A percentile compares a stretch with the other conserved stretches of the same genome.
These are phyloP conservation scores for Diutina mesorugosa DNA, from an alignment of 1,139 yeast genomes.

Conservation along the genomic window DNA sequence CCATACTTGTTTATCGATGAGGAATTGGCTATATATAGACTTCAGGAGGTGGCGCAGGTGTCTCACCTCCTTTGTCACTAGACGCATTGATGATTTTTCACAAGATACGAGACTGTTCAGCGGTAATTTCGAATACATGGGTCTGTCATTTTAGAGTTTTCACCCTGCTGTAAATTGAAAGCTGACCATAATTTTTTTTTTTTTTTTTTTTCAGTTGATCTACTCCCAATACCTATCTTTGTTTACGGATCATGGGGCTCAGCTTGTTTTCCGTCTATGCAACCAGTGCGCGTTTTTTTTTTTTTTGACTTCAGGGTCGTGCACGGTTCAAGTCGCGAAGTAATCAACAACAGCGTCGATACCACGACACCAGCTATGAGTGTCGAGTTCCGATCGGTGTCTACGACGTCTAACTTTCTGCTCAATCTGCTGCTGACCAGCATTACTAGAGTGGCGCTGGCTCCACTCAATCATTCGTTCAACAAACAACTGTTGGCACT, in stretches of 20 bases:
- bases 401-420: conserved; percentile 2
- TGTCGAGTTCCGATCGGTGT: not conserved
- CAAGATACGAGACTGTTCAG: not conserved
- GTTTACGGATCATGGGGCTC: not conserved
- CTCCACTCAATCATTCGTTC: conserved; percentile 34
- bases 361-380: not conserved
- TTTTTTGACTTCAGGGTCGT: not conserved
- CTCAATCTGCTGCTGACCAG: conserved; percentile 13
- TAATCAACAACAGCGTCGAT: not conserved
- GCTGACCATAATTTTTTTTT: too few species aligned
- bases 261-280: not conserved
- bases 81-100: not conserved
- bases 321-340: not conserved
- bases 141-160: too few species aligned
- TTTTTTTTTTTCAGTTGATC: not conserved
- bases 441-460: conserved; percentile 25
- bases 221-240: not conserved
- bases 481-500: conserved; percentile 53
- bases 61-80: not conserved
- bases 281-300: not conserved
- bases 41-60: not conserved
- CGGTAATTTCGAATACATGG: too few species aligned
- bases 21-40: not conserved
- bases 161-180: too few species aligned
- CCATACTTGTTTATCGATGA: not conserved